phyloP scores from a whole-genome alignment of 2,329 filamentous ascomycete genomes.

The Dothideomycetes sp. region DNA sequence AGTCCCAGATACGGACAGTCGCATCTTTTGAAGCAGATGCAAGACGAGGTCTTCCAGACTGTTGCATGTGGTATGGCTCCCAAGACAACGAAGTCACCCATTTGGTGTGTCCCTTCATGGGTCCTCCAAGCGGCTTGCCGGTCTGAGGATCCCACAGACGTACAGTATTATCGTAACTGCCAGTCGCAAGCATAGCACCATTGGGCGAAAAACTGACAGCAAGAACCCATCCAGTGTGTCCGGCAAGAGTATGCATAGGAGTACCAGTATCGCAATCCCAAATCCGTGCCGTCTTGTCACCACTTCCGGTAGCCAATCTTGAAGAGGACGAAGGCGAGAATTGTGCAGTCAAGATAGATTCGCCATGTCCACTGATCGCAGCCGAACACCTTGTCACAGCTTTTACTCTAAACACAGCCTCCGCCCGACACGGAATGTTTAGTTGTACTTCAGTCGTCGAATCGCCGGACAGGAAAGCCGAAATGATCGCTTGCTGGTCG shows the following conservation, averaged over 20 bases:
- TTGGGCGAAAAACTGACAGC: constrained; percentile 83
- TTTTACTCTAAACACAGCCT: constrained; percentile 89
- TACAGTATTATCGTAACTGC: constrained; percentile 89
- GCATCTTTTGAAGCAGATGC: constrained; percentile 85
- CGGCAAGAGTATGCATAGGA: constrained; percentile 73
- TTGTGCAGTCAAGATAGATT: constrained; percentile 76
- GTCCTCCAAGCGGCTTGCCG: constrained; percentile 61
- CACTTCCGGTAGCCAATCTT: constrained; percentile 76
- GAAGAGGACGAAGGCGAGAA: constrained; percentile 75
- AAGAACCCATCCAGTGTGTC: constrained; percentile 84
- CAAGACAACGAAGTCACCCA: constrained; percentile 83
- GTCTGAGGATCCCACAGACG: constrained; percentile 79
- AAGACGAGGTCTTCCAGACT: constrained; percentile 62
- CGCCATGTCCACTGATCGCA: constrained; percentile 80
- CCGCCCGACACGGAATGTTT: constrained; percentile 60
- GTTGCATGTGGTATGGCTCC: constrained; percentile 86
- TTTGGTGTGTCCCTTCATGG: constrained; percentile 77
- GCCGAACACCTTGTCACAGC: constrained; percentile 84
- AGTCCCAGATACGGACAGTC: constrained; percentile 80
- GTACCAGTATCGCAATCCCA: constrained; percentile 95
- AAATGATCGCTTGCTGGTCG: constrained; percentile 28
- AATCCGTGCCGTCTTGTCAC: constrained; percentile 82
- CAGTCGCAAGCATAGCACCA: constrained; percentile 70
- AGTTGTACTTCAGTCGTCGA: constrained; percentile 51
- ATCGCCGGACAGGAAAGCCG: constrained; percentile 38